Conservation (phyloP, 78 protist genomes). For the Planoprotostelium fungivorum region DNA sequence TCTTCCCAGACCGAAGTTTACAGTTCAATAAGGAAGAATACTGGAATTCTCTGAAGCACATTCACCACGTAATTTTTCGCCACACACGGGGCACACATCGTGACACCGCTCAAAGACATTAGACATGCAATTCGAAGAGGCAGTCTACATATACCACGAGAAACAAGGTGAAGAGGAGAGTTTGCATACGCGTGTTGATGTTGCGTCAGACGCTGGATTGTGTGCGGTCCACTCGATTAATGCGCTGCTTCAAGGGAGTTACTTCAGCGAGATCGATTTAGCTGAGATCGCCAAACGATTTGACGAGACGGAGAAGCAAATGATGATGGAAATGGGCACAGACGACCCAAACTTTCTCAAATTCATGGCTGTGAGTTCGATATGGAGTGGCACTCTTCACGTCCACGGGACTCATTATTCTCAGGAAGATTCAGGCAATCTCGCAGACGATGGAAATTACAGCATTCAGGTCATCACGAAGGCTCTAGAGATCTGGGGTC, state of each 20-base stretch:
- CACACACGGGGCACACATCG: no score
- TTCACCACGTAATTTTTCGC: no score
- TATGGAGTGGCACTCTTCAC: no score
- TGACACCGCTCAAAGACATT: no score
- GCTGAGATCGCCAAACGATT: slow-evolving; percentile 46
- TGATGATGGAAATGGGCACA: slow-evolving; percentile 41
- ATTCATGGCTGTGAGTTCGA: slow-evolving; percentile 42
- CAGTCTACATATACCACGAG: not conserved
- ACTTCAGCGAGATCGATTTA: slow-evolving; percentile 36
- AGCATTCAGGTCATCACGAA: slow-evolving; percentile 30
- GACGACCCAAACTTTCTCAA: slow-evolving; percentile 28
- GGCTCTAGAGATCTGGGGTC: slow-evolving; percentile 18
- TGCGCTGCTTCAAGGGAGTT: slow-evolving; percentile 40
- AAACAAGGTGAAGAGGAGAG: not conserved
- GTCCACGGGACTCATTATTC: not conserved
- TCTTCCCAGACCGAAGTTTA: no score
- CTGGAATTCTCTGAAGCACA: no score
- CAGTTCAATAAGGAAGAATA: no score
- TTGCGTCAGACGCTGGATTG: slow-evolving; percentile 33
- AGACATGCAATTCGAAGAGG: no score
- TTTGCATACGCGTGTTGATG: not conserved
- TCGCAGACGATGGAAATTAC: slow-evolving; percentile 53
- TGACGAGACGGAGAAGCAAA: slow-evolving; percentile 34
- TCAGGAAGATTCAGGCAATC: slow-evolving; percentile 48
- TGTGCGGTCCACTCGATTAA: slow-evolving; percentile 64